Conservation (phyloP, 345 rosid genomes). For the Citrus unshiu region DNA sequence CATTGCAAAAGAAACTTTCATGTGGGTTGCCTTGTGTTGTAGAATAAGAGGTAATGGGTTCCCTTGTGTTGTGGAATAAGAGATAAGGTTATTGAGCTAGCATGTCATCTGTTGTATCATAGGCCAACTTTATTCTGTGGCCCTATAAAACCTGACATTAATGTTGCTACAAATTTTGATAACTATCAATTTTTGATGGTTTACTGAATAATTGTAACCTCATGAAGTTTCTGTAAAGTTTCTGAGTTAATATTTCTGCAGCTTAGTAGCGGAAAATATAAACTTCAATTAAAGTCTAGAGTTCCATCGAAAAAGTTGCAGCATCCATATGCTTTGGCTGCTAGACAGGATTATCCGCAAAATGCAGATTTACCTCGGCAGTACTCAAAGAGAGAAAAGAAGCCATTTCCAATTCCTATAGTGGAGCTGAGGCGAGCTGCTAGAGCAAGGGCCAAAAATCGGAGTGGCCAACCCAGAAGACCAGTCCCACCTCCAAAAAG, state of each 20-base stretch:
- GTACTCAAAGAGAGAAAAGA: slow-evolving; percentile 75
- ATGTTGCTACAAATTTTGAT: not conserved
- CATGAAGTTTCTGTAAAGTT: not conserved
- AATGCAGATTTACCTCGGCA: slow-evolving; percentile 78
- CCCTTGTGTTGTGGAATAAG: not conserved
- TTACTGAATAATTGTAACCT: not conserved
- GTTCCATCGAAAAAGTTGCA: slow-evolving; percentile 28
- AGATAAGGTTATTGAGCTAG: too few relatives aligned
- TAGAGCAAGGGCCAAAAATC: slow-evolving; percentile 79
- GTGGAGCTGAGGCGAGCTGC: slow-evolving; percentile 89
- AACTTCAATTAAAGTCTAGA: slow-evolving; percentile 26
- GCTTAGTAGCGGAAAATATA: slow-evolving; percentile 31
- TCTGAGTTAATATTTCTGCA: slow-evolving; percentile 20
- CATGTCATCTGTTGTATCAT: too few relatives aligned
- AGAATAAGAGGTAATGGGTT: not conserved
- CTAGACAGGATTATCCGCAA: slow-evolving; percentile 65
- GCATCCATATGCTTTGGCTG: slow-evolving; percentile 26
- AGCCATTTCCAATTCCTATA: slow-evolving; percentile 81
- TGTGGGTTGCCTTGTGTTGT: not conserved
- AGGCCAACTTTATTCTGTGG: too few relatives aligned
- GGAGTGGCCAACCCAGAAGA: slow-evolving; percentile 57
- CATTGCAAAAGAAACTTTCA: too few relatives aligned
- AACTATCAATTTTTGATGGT: not conserved
- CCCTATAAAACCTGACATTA: too few relatives aligned
- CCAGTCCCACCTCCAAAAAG: slow-evolving; percentile 67